Percentiles rank a stretch among this genome's conserved stretches.
phyloP scores from a whole-genome alignment of 306 rosid genomes.

The Senna siamea region DNA sequence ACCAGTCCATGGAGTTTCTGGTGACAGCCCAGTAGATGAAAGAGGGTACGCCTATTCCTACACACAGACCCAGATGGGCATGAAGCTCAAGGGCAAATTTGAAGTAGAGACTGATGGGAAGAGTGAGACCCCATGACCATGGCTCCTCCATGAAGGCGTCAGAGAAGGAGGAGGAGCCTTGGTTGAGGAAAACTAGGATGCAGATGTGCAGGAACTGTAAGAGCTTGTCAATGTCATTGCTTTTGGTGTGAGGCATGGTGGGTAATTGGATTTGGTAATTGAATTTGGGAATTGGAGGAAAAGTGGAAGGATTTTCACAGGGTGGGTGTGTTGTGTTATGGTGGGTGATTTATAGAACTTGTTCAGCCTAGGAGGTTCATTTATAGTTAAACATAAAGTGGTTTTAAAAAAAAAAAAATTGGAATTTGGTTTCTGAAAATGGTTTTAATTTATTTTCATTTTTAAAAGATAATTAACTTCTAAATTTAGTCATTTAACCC shows the following conservation, averaged over 20 bases:
- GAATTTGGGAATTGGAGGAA: background rate
- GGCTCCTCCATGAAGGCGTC: conserved; percentile 35
- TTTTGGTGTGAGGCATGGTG: conserved; percentile 27
- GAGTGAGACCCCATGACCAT: conserved; percentile 47
- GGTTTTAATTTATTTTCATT: no score
- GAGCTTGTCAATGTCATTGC: conserved; percentile 38
- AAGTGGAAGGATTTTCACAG: background rate
- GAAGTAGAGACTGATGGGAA: conserved; percentile 48
- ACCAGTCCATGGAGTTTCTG: conserved; percentile 45
- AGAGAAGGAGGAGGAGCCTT: conserved; percentile 48
- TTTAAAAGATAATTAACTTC: no score
- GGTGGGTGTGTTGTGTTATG: conserved; percentile 2
- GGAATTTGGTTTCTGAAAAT: no score
- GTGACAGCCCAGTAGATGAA: conserved; percentile 48
- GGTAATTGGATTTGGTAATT: background rate
- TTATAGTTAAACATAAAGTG: no score
- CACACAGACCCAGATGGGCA: conserved; percentile 46
- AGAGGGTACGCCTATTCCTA: conserved; percentile 50
- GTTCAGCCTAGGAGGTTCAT: conserved; percentile 6
- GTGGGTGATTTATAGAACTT: conserved; percentile 40
- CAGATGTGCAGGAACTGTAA: conserved; percentile 42
- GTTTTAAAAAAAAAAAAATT: no score
- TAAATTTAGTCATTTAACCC: no score
- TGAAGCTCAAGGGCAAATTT: conserved; percentile 50
- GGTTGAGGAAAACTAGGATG: conserved; percentile 50